Conservation (phyloP, 352 stramenopile genomes). For the Sclerospora graminicola region DNA sequence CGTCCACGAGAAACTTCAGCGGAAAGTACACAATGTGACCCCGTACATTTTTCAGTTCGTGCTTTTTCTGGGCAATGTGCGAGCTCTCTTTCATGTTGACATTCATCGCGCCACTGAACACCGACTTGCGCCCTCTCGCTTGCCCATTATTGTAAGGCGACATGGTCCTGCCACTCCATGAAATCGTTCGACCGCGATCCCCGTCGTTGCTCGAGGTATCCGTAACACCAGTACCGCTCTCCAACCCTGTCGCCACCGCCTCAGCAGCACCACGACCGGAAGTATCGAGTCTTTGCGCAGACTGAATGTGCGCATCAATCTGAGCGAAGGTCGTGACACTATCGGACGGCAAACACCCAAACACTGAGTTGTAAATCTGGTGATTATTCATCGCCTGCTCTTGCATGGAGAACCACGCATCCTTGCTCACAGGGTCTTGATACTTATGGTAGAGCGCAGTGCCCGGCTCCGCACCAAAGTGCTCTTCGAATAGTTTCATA, state of each 20-base stretch:
- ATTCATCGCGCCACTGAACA: constrained; percentile 49
- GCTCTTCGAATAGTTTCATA: constrained; percentile 82
- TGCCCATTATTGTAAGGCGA: constrained; percentile 13
- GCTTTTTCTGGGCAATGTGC: constrained; percentile 50
- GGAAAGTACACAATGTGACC: constrained; percentile 84
- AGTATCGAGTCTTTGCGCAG: constrained; percentile 18
- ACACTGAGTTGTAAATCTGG: constrained; percentile 78
- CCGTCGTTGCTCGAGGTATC: constrained; percentile 17
- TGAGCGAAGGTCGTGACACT: constrained; percentile 58
- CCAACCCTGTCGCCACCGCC: constrained; percentile 12
- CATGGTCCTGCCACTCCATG: constrained; percentile 11
- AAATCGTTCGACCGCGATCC: constrained; percentile 9
- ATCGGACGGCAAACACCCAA: constrained; percentile 71
- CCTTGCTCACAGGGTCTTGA: constrained; percentile 40
- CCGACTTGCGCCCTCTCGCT: constrained; percentile 23
- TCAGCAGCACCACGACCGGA: constrained; percentile 21
- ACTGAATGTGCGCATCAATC: constrained; percentile 44
- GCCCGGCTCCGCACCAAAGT: constrained; percentile 54
- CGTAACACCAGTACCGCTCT: constrained; percentile 6
- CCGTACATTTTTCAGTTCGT: constrained; percentile 55
- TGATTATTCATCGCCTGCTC: constrained; percentile 77
- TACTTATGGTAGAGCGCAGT: constrained; percentile 47
- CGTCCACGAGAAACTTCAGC: constrained; percentile 72
- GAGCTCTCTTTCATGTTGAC: constrained; percentile 60
- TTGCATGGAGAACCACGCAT: constrained; percentile 77